These are phyloP conservation scores for Wickerhamiella bombiphila DNA, from an alignment of 805 yeast species.

Conservation along the genomic window DNA sequence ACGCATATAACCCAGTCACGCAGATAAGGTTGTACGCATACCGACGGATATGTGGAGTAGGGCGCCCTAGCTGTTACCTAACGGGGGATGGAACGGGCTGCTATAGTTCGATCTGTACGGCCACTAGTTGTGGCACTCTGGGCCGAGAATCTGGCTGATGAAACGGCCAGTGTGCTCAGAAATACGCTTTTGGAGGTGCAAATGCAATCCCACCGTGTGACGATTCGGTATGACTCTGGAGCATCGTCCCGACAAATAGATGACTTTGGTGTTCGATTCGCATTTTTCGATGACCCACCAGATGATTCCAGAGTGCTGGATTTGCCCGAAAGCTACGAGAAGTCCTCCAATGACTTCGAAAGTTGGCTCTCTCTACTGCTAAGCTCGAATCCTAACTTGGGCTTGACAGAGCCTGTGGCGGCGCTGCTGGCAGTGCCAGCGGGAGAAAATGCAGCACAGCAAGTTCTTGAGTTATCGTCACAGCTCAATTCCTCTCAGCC, in stretches of 20 bases:
- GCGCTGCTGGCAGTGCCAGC: background rate
- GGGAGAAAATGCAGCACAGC: background rate
- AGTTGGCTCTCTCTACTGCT: slow-evolving; percentile 1
- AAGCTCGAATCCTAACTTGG: background rate
- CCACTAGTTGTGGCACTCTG: background rate
- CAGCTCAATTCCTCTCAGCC: slow-evolving; percentile 26
- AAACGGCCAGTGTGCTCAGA: background rate
- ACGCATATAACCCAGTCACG: no score
- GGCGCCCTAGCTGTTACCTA: no score
- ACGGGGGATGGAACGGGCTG: slow-evolving; percentile 35
- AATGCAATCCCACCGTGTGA: background rate
- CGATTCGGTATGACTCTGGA: background rate
- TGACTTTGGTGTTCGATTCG: background rate
- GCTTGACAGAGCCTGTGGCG: slow-evolving; percentile 1
- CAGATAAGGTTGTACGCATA: no score
- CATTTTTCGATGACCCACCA: background rate
- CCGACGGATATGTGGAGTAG: no score
- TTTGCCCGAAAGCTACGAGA: background rate
- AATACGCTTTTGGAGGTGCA: background rate
- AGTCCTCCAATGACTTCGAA: background rate
- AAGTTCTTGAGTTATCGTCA: background rate
- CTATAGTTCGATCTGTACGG: background rate
- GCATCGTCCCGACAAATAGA: background rate
- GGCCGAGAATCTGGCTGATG: background rate
- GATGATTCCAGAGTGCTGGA: no score